phyloP scores from a whole-genome alignment of 148 eudicot genomes.

The Beta vulgaris region DNA sequence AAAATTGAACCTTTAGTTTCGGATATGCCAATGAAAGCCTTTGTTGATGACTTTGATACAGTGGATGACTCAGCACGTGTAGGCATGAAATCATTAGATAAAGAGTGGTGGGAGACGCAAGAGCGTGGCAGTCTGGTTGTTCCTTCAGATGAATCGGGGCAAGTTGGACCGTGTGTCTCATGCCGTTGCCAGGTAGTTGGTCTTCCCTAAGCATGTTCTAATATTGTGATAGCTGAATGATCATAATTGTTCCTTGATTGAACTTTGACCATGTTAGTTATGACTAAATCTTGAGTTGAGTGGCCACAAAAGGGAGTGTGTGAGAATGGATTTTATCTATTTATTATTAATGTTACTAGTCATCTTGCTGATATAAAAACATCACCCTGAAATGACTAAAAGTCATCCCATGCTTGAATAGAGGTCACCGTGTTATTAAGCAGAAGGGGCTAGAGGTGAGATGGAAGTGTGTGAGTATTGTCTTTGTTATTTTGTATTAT shows the following conservation, averaged over 20 bases:
- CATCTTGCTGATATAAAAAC: too few relatives aligned
- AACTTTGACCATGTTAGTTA: not conserved
- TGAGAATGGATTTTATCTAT: too few relatives aligned
- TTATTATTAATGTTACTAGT: too few relatives aligned
- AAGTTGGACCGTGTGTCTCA: constrained; percentile 89
- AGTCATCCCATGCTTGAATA: not conserved
- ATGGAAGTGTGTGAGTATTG: too few relatives aligned
- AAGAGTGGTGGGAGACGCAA: constrained; percentile 91
- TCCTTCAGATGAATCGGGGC: constrained; percentile 80
- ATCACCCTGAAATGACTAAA: not conserved
- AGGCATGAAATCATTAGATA: constrained; percentile 45
- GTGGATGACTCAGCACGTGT: constrained; percentile 31
- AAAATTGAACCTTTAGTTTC: constrained; percentile 57
- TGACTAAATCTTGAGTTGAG: not conserved
- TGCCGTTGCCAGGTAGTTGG: constrained; percentile 87
- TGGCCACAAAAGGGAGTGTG: too few relatives aligned
- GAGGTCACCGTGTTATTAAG: too few relatives aligned
- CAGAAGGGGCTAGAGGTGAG: too few relatives aligned
- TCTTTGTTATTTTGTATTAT: too few relatives aligned
- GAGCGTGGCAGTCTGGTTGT: constrained; percentile 73
- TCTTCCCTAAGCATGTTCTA: not conserved
- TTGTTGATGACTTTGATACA: constrained; percentile 69
- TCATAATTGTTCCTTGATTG: not conserved
- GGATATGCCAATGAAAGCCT: constrained; percentile 87
- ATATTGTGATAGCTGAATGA: not conserved